A percentile compares a stretch with the other conserved stretches of the same genome.
These are phyloP conservation scores for Gentiana straminea DNA, from an alignment of 257 asterid genomes.

Conservation along the genomic window DNA sequence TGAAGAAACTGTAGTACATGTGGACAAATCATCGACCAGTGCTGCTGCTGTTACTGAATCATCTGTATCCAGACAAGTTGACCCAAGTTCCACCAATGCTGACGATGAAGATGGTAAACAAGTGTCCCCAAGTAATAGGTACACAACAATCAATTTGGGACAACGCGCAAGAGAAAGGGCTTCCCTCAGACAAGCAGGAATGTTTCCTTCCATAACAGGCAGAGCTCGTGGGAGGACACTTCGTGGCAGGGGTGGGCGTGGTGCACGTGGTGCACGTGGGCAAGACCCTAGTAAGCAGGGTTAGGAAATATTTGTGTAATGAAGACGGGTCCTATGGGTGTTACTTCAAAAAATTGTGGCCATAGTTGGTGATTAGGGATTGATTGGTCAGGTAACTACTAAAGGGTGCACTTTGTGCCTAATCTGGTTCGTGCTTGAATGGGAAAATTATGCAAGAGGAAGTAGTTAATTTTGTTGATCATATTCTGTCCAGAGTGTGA, in stretches of 20 bases:
- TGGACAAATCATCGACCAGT: conserved; percentile 31
- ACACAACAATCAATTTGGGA: conserved; percentile 52
- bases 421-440: no score
- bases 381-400: no score
- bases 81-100: conserved; percentile 12
- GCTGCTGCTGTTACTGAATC: conserved; percentile 24
- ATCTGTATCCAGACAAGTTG: conserved; percentile 40
- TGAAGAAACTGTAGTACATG: conserved; percentile 11
- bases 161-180: conserved; percentile 64
- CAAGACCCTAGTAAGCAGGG: conserved; percentile 23
- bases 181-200: conserved; percentile 39
- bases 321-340: no score
- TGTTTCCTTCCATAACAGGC: conserved; percentile 17
- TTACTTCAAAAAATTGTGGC: no score
- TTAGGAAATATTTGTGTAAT: neutral
- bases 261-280: conserved; percentile 49
- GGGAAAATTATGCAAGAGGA: no score
- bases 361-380: no score
- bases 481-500: no score
- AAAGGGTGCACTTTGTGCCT: no score
- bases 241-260: conserved; percentile 58
- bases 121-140: conserved; percentile 17
- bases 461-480: no score
- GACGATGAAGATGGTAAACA: conserved; percentile 21
- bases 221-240: conserved; percentile 54